Evolutionary conservation across 2,329 filamentous ascomycete species (phyloP), one percentile per base, ranked within the genome.

Genomic region (Juglanconis sp.): DNA sequence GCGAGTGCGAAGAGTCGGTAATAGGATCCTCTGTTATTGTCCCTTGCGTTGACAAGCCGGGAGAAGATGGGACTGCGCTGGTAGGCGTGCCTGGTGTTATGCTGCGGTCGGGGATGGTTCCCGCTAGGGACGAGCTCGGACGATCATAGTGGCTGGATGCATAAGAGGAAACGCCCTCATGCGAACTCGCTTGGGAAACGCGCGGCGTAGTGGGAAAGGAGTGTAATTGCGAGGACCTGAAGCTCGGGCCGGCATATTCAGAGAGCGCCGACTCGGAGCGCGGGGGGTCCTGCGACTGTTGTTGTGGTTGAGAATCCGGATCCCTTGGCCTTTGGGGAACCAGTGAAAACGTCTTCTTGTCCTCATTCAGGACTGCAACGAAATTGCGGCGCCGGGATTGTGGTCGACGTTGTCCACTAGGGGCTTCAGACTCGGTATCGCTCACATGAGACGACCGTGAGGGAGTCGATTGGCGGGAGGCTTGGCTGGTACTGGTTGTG

Each of bases 341-440:
- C 40, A 86, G 71, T 15, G 82, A 83, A 66, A 87, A 86, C 4
- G 83, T 86, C 71, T 84, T 84, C 42, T 61, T 57, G 61, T 63
- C 61, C 70, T 86, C 81, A 5, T 81, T 70, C 65, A 85, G 77
- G 34, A 86, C 72, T 56, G 76, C 77, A 61, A 86, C 78, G 35
- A 79, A 68, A 63, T 78, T 79, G 56, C 73, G 72, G 61, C 77
- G 73, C 49, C 77, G 73, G 13, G 77, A 76, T 52, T 66, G 63
- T 55, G 76, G 69, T 36, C 72, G 72, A 47, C 65, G 66, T 53
- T 65, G 62, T 38, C 66, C 48, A 17, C 62, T 57, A 52, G 47
- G 59, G 49, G 63, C 61, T 31, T 65, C 61, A 8, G 68, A 65
- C 36, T 68, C 65, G 56, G 67, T 65, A 60, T 67, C 65, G 59